phyloP scores from a whole-genome alignment of 176 grass and related monocot genomes.

The Oryza longistaminata region DNA sequence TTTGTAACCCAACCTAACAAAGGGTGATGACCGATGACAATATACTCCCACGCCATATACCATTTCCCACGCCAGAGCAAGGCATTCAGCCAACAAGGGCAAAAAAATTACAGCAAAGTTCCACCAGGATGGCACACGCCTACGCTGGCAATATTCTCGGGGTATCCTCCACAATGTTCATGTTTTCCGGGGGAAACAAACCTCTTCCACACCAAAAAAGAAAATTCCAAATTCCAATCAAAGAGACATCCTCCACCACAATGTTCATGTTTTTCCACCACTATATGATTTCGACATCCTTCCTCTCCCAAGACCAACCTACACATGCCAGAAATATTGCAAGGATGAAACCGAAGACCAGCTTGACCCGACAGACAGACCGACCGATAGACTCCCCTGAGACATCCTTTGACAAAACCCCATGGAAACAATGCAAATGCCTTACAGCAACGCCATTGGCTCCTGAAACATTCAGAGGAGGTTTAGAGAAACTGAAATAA shows the following conservation, averaged over 20 bases:
- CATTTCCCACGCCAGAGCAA: constrained; percentile 5
- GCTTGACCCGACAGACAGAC: constrained; percentile 3
- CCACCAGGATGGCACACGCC: constrained; percentile 13
- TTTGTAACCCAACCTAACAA: neutral
- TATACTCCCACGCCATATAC: constrained; percentile 8
- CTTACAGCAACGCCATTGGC: neutral
- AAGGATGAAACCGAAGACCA: constrained; percentile 26
- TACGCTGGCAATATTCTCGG: constrained; percentile 12
- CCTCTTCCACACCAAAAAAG: constrained; percentile 27
- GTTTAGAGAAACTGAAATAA: neutral
- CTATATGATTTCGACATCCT: constrained; percentile 23
- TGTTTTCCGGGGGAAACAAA: neutral
- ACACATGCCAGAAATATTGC: constrained; percentile 17
- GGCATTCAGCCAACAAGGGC: neutral
- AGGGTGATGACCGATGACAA: neutral
- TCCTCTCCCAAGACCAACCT: constrained; percentile 6
- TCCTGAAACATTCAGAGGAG: constrained; percentile 32
- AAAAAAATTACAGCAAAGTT: constrained; percentile 38
- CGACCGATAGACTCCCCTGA: constrained; percentile 27
- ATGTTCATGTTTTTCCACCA: constrained; percentile 5
- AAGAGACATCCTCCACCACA: constrained; percentile 36
- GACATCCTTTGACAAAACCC: constrained; percentile 37
- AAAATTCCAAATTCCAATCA: neutral
- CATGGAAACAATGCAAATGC: constrained; percentile 21
- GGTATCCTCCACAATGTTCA: neutral